Evolutionary conservation across 345 rosid species (phyloP).

Genomic region (Melastoma malabathricum): DNA sequence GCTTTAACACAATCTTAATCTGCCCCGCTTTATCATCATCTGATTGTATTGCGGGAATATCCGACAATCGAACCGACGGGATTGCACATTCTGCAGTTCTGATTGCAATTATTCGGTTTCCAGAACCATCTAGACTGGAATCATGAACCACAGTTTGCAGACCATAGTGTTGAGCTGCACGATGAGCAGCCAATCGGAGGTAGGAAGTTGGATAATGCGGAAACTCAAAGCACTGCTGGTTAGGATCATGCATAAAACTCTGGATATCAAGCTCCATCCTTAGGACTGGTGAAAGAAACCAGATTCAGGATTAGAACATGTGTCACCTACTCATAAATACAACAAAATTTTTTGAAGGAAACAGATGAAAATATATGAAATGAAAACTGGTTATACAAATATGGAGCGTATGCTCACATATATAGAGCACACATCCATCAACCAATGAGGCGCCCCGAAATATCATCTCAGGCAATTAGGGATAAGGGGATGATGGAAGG

Average conservation of each 20-base stretch:
- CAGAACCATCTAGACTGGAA: conserved; percentile 45
- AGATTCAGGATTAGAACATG: background rate
- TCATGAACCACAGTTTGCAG: conserved; percentile 65
- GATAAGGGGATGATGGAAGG: too few relatives aligned
- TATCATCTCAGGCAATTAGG: too few relatives aligned
- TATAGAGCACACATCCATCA: too few relatives aligned
- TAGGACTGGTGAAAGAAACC: conserved; percentile 33
- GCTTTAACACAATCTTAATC: conserved; percentile 54
- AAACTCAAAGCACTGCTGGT: conserved; percentile 71
- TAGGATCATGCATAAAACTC: conserved; percentile 60
- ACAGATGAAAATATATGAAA: too few relatives aligned
- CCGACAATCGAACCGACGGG: conserved; percentile 56
- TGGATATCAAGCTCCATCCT: conserved; percentile 87
- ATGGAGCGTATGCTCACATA: too few relatives aligned
- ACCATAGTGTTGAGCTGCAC: conserved; percentile 85
- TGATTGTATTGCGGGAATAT: conserved; percentile 53
- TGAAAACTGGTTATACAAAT: too few relatives aligned
- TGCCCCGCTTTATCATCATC: conserved; percentile 47
- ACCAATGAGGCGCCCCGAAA: too few relatives aligned
- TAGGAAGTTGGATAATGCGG: conserved; percentile 84
- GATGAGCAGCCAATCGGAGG: conserved; percentile 88
- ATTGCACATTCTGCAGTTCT: conserved; percentile 47
- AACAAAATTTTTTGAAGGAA: too few relatives aligned
- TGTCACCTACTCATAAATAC: too few relatives aligned
- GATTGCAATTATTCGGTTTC: conserved; percentile 42